Base-by-base conservation (phyloP, 352 stramenopile species). In the Globisporangium middletonii region DNA sequence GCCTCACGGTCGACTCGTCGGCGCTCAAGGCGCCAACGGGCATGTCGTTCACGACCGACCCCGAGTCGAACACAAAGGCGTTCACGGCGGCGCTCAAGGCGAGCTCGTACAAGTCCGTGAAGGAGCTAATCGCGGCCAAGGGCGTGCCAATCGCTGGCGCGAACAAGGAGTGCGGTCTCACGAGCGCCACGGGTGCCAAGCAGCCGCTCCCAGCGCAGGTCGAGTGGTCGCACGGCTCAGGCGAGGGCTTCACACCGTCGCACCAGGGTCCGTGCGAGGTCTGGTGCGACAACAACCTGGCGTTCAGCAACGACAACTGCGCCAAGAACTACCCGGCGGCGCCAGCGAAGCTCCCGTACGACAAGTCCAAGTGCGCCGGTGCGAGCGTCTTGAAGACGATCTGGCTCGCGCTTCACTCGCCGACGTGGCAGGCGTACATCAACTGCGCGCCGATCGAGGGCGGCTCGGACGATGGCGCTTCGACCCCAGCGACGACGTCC, bases 291-390 rank as follows among this genome's bases (percentile, higher is more conserved):
- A 58, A 85, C 58, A 60, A 63, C 3, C 42, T 73, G 12, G 70
- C 71, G 27, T 85, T 77, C 53, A 60, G 72, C 23, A 62, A 82
- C 57, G 71, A 74, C 43, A 76, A 85, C 71, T 85, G 72, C 30
- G 63, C 68, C 12, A 53, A 67, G 3, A 65, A 80, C 64, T 76
- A 71, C 53, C 58, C 68, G 1, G 52, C 16, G 9, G 67, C 66
- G 23, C 63, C 66, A 5, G 70, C 65, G 26, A 62, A 64, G 46
- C 68, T 86, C 3, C 69, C 73, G 7, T 77, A 77, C 53, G 68
- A 81, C 60, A 68, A 64, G 47, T 38, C 62, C 55, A 79, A 83
- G 64, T 86, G 73, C 37, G 19, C 53, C 2, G 73, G 66, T 7
- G 55, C 61, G 23, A 75, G 63, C 27, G 68, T 71, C 63, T 58